phyloP scores from a whole-genome alignment of 2,329 filamentous ascomycete genomes.

The Rutstroemia sydowiana region DNA sequence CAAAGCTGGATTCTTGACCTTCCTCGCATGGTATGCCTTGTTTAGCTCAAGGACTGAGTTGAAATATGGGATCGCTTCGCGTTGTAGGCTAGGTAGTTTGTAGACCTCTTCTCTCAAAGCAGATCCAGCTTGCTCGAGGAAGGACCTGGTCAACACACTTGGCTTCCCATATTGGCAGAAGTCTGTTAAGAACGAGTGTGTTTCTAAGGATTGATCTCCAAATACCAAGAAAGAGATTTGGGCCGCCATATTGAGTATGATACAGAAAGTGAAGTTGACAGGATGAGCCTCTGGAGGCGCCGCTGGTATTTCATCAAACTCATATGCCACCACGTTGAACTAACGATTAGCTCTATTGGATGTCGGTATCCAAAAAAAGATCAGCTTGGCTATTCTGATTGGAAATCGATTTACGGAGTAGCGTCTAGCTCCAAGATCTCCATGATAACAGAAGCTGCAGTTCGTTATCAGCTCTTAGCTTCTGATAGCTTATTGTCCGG shows the following conservation, averaged over 20 bases:
- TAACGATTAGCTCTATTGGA: neutral
- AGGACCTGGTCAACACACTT: conserved; percentile 50
- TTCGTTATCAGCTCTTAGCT: conserved; percentile 8
- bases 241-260: conserved; percentile 15
- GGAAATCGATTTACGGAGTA: conserved; percentile 11
- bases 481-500: conserved; percentile 9
- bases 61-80: conserved; percentile 54
- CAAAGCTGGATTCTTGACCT: conserved; percentile 50
- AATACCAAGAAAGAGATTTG: conserved; percentile 54
- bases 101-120: conserved; percentile 55
- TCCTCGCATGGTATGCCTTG: conserved; percentile 53
- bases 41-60: conserved; percentile 56
- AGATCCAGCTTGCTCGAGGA: conserved; percentile 50
- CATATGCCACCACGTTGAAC: conserved; percentile 2
- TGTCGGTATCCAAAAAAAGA: neutral
- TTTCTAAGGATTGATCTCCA: conserved; percentile 64
- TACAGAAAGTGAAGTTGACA: conserved; percentile 5
- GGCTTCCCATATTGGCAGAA: conserved; percentile 40
- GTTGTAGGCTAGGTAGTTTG: conserved; percentile 47
- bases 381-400: conserved; percentile 7
- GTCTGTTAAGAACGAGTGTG: conserved; percentile 53
- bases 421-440: conserved; percentile 3
- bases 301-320: conserved; percentile 7
- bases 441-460: conserved; percentile 6
- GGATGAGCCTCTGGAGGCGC: neutral